Conservation (phyloP, 2,329 filamentous ascomycete genomes). For the Cercospora janseana region DNA sequence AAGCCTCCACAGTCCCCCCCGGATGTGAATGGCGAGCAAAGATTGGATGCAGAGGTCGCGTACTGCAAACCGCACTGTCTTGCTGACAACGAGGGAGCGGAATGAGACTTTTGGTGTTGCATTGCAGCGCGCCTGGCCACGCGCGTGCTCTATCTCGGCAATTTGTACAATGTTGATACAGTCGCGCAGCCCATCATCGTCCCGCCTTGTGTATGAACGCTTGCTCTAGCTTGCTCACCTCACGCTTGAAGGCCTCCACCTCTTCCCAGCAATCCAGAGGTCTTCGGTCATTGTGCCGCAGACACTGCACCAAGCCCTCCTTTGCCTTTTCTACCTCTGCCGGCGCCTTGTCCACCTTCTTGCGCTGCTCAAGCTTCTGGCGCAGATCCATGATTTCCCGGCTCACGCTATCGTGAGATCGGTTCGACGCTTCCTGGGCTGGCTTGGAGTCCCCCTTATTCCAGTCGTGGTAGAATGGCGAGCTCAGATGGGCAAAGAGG, state of each 20-base stretch:
- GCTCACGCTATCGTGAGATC: constrained; percentile 54
- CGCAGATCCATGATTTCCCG: constrained; percentile 58
- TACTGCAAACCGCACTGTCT: neutral
- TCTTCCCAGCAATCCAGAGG: constrained; percentile 94
- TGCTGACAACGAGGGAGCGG: neutral
- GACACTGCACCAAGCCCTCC: constrained; percentile 72
- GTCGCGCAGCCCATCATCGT: constrained; percentile 15
- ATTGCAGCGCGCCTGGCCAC: neutral
- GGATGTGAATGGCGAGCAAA: too few relatives aligned
- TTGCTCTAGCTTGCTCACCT: constrained; percentile 82
- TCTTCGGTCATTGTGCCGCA: constrained; percentile 79
- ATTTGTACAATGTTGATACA: constrained; percentile 1
- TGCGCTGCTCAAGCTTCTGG: constrained; percentile 51
- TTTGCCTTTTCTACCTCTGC: constrained; percentile 71
- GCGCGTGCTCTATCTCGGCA: neutral
- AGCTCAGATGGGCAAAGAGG: constrained; percentile 36
- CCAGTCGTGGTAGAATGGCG: constrained; percentile 39
- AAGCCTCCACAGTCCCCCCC: too few relatives aligned
- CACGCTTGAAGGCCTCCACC: constrained; percentile 84
- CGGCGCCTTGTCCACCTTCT: constrained; percentile 63
- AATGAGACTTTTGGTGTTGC: neutral
- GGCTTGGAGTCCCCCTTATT: constrained; percentile 39
- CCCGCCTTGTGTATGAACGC: constrained; percentile 83
- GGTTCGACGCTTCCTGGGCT: constrained; percentile 43
- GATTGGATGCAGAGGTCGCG: too few relatives aligned